Evolutionary conservation across 495 filamentous ascomycete species (phyloP).

Genomic region (Neurospora tetraspora): DNA sequence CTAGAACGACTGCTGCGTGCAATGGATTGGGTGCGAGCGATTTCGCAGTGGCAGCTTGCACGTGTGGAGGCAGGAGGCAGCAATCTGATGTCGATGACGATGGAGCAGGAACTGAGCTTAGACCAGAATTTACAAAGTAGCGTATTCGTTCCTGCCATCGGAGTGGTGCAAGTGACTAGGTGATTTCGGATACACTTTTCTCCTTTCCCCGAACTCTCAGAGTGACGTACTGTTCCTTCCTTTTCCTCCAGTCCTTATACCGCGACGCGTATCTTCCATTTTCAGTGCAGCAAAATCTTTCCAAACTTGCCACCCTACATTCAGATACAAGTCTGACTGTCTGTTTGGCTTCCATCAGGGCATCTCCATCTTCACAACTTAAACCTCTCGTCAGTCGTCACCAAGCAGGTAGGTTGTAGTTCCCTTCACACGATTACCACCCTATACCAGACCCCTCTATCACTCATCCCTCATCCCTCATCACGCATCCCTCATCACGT

Average conservation of each 20-base stretch:
- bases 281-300: no score
- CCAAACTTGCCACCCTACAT: no score
- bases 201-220: neutral
- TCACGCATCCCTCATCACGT: no score
- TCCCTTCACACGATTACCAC: no score
- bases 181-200: neutral
- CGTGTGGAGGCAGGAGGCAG: neutral
- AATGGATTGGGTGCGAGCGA: no score
- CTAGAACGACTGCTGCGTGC: no score
- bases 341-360: neutral
- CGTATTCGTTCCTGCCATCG: no score
- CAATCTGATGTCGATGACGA: neutral
- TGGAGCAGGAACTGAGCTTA: neutral
- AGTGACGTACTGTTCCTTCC: neutral
- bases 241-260: neutral
- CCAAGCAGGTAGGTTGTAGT: neutral
- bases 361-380: neutral
- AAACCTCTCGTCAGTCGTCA: neutral
- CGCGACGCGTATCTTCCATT: neutral
- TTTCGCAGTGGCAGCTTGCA: neutral
- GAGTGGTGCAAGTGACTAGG: neutral
- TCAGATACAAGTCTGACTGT: no score
- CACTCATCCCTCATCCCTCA: neutral
- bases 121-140: neutral
- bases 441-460: neutral